Percentiles rank a stretch among this genome's conserved stretches.
phyloP scores from a whole-genome alignment of 2,329 filamentous ascomycete genomes.

The Pezicula carpinea region DNA sequence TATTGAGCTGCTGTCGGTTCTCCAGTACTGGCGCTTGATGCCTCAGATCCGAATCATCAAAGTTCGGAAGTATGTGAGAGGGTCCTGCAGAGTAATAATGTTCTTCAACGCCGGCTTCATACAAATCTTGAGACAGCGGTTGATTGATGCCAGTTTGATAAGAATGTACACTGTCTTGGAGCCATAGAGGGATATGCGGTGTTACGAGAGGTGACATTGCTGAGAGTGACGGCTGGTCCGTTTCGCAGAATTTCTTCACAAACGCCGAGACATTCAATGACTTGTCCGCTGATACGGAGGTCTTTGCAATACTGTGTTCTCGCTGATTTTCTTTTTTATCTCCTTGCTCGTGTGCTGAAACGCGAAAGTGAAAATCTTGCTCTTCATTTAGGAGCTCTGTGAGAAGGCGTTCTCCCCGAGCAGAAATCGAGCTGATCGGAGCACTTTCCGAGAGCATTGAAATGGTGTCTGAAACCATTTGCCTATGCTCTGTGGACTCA shows the following conservation, averaged over 20 bases:
- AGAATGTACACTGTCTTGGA: conserved; percentile 8
- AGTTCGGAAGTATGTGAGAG: not conserved
- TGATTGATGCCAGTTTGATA: conserved; percentile 10
- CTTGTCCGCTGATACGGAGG: conserved; percentile 7
- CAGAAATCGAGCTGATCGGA: conserved; percentile 34
- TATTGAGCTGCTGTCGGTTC: conserved; percentile 2
- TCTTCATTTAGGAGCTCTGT: conserved; percentile 27
- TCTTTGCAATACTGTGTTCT: not conserved
- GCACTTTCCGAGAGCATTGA: conserved; percentile 26
- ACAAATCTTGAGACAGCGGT: not conserved
- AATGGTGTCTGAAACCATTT: conserved; percentile 30
- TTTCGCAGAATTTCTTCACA: conserved; percentile 25
- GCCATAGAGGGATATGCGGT: conserved; percentile 11
- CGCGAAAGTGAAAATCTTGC: conserved; percentile 3
- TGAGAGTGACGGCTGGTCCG: conserved; percentile 6
- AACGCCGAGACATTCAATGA: conserved; percentile 25
- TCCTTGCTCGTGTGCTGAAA: conserved; percentile 1
- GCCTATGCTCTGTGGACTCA: conserved; percentile 28
- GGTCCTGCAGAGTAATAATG: not conserved
- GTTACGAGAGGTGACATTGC: conserved; percentile 8
- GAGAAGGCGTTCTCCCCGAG: conserved; percentile 33
- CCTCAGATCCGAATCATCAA: not conserved
- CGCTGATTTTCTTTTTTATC: not conserved
- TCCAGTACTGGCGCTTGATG: not conserved
- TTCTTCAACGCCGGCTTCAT: not conserved